Evolutionary conservation across 768 basidiomycete species (phyloP).

Genomic region (Rossbeevera mucosa): DNA sequence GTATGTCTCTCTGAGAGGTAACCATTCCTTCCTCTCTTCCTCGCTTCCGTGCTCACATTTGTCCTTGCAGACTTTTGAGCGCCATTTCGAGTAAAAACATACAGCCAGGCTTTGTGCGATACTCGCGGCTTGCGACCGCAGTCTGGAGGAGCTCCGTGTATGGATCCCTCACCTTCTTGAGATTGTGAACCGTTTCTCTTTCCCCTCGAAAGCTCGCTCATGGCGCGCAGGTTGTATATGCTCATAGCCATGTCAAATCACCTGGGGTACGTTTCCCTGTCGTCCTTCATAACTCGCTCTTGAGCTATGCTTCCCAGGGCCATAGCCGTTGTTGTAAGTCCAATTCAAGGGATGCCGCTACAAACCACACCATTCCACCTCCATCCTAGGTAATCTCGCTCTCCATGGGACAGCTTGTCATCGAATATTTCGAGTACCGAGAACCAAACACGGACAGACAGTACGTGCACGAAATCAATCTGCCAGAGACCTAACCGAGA

Average conservation of each 20-base stretch:
- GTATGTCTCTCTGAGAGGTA: conserved; percentile 61
- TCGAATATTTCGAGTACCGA: conserved; percentile 35
- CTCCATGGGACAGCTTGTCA: conserved; percentile 53
- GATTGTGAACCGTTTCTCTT: conserved; percentile 49
- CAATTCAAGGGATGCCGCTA: background rate
- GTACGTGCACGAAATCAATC: conserved; percentile 12
- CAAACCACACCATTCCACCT: background rate
- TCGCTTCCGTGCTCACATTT: background rate
- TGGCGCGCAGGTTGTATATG: conserved; percentile 58
- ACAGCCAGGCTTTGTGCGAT: conserved; percentile 38
- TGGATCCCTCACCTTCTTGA: conserved; percentile 50
- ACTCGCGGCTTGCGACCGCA: conserved; percentile 42
- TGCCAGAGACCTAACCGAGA: background rate
- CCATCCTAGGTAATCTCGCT: conserved; percentile 48
- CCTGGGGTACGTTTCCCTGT: conserved; percentile 47
- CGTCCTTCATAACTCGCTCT: conserved; percentile 3
- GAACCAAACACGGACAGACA: conserved; percentile 15
- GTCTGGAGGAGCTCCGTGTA: conserved; percentile 54
- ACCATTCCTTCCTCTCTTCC: conserved; percentile 6
- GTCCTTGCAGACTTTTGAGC: conserved; percentile 42
- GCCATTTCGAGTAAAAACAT: conserved; percentile 46
- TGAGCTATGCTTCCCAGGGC: conserved; percentile 13
- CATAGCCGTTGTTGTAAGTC: conserved; percentile 23
- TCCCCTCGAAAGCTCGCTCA: conserved; percentile 1
- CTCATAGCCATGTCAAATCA: conserved; percentile 69